Conservation (phyloP, 148 eudicot genomes). For the Amaranthus cruentus region DNA sequence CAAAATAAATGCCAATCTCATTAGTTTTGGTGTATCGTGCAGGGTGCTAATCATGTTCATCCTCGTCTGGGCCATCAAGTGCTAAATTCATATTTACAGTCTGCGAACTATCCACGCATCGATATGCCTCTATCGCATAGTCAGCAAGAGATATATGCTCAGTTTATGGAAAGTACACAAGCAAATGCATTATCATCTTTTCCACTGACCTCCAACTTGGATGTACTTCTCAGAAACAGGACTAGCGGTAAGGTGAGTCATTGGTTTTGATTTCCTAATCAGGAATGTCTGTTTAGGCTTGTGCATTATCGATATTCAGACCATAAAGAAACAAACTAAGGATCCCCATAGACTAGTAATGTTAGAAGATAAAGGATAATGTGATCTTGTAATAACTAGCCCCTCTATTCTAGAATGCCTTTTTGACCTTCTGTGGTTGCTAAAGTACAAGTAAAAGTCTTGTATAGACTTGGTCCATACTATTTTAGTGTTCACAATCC, state of each 20-base stretch:
- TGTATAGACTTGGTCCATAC: not conserved
- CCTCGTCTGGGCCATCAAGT: conserved; percentile 18
- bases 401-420: not conserved
- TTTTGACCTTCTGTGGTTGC: not conserved
- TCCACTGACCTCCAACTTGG: conserved; percentile 3
- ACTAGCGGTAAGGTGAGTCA: conserved; percentile 18
- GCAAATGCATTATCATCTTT: conserved; percentile 12
- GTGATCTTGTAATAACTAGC: not conserved
- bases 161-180: conserved; percentile 14
- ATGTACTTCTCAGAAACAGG: conserved; percentile 19
- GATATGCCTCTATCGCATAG: conserved; percentile 3
- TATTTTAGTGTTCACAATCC: no score
- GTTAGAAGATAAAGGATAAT: not conserved
- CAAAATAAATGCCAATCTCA: not conserved
- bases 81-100: conserved; percentile 14
- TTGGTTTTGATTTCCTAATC: not conserved
- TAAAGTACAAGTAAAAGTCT: not conserved
- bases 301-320: not conserved
- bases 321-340: not conserved
- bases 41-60: conserved; percentile 26
- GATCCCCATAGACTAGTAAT: not conserved
- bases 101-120: conserved; percentile 7
- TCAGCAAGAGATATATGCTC: conserved; percentile 23
- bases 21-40: conserved; percentile 15
- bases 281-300: not conserved